These are phyloP conservation scores for Zea mays DNA, from an alignment of 176 grass and related monocot genomes.

Conservation along the genomic window Zm-B73-REFERENCE-NAM-5.0 NC_050103.1:178081501-178082000, in stretches of 20 bases:
- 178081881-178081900: neutral
- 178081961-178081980: constrained; percentile 49
- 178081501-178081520: neutral
- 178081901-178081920: constrained; percentile 68
- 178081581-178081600: neutral
- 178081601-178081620: too few species aligned
- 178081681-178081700: too few species aligned
- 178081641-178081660: too few species aligned
- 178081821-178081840: neutral
- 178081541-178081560: neutral
- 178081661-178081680: too few species aligned
- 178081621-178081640: neutral
- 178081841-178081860: neutral
- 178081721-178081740: too few species aligned
- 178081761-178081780: neutral
- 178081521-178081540: neutral
- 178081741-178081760: neutral
- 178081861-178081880: neutral
- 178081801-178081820: neutral
- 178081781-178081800: neutral
- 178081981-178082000: constrained; percentile 56
- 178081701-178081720: too few species aligned
- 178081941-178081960: constrained; percentile 61
- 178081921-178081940: constrained; percentile 89
- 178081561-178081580: neutral